Base-by-base conservation (phyloP, 495 filamentous ascomycete species). In the Podospora bellae-mahoneyi region DNA sequence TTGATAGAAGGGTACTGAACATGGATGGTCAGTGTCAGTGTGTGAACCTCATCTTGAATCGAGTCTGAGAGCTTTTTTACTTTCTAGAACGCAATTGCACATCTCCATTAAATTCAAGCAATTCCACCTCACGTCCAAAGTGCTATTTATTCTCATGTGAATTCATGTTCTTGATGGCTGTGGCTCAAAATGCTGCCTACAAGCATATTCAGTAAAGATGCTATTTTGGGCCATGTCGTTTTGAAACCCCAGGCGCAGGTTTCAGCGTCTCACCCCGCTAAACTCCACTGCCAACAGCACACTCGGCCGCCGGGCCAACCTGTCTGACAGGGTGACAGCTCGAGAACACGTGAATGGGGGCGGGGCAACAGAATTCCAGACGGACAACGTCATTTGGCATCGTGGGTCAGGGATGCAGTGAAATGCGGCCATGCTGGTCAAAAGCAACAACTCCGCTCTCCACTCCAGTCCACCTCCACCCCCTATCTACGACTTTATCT, bases 331-430 rank as follows among this genome's bases (percentile, higher is more conserved):
- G 13, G 58, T 23, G 10, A n/a, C 23, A 27, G 27, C 15, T 61
- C 5, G 1, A 18, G 23, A n/a, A 57, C 66, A 68, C 66, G 66
- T 68, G 66, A 68, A 68, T n/a, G 59, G 23, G 59, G 56, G 19
- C 19, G 59, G 59, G 59, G 59, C 16, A 32, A 32, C 59, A 13
- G 59, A 20, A 32, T 28, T 62, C 67, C 56, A 28, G 58, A 64
- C 58, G 5, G 34, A 59, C 62, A 69, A 69, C 67, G 67, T 69
- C 67, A 69, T 69, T 60, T 66, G 39, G 65, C 23, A 39, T 54
- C 61, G 53, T 64, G 55, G 19, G 32, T 56, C 18, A 26, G 26
- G 39, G 39, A 48, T 48, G 39, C 39, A 48, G 15, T 48, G 39
- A 48, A 48, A 28, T 19, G 58, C 57, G 39, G 66, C 66, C 61